phyloP scores from a whole-genome alignment of 805 yeast genomes.

The Candida endomychidarum region DNA sequence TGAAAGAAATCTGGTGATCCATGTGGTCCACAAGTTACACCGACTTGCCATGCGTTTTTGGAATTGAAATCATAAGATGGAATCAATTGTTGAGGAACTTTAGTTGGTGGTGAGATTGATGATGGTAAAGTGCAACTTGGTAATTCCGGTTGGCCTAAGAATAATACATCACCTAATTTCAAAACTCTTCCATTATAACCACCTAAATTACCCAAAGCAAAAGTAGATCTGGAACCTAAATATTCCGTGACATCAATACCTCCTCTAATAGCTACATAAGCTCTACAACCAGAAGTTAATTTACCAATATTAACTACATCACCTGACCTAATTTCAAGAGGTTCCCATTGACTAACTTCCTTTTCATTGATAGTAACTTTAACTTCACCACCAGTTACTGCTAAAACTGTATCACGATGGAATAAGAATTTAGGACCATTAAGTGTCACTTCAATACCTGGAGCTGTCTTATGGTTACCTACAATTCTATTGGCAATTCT shows the following conservation, averaged over 20 bases:
- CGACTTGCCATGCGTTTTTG: slow-evolving; percentile 72
- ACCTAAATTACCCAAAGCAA: slow-evolving; percentile 90
- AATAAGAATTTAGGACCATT: slow-evolving; percentile 83
- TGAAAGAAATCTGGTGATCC: slow-evolving; percentile 95
- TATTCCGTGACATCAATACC: slow-evolving; percentile 94
- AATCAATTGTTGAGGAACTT: slow-evolving; percentile 54
- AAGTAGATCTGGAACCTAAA: slow-evolving; percentile 94
- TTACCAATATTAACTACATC: slow-evolving; percentile 81
- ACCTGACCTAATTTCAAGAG: slow-evolving; percentile 70
- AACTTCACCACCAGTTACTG: slow-evolving; percentile 84
- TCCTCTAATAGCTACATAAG: slow-evolving; percentile 86
- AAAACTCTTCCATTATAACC: slow-evolving; percentile 92
- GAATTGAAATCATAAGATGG: slow-evolving; percentile 46
- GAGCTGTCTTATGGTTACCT: slow-evolving; percentile 78
- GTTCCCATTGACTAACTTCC: slow-evolving; percentile 63
- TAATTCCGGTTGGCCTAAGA: slow-evolving; percentile 75
- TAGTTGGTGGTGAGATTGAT: slow-evolving; percentile 63
- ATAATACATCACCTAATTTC: slow-evolving; percentile 89
- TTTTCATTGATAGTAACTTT: slow-evolving; percentile 65
- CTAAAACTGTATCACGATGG: slow-evolving; percentile 75
- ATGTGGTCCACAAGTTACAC: slow-evolving; percentile 96
- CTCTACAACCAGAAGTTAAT: slow-evolving; percentile 78
- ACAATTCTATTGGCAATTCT: slow-evolving; percentile 87
- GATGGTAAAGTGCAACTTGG: slow-evolving; percentile 68
- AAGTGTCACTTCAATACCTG: slow-evolving; percentile 88